These are phyloP conservation scores for Lavandula angustifolia DNA, from an alignment of 257 asterid genomes.

Conservation along the genomic window DNA sequence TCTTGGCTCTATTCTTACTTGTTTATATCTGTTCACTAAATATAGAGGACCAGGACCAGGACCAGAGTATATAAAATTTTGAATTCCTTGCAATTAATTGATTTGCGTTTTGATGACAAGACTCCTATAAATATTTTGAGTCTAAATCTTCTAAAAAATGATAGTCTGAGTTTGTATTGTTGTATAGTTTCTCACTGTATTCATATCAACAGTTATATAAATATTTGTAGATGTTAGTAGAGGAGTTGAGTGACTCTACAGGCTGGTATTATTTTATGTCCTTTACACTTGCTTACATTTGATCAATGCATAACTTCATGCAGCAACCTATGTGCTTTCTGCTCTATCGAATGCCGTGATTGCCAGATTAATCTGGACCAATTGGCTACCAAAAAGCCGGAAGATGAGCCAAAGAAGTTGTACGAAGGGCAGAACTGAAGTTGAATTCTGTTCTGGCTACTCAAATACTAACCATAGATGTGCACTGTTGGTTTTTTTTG, in stretches of 20 bases:
- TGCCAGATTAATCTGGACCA: conserved; percentile 47
- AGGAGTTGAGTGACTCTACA: no score
- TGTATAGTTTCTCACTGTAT: neutral
- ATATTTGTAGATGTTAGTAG: neutral
- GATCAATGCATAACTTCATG: conserved; percentile 28
- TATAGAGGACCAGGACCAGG: no score
- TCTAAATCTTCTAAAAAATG: neutral
- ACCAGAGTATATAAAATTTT: neutral
- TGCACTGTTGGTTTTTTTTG: conserved; percentile 39
- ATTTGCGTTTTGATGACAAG: conserved; percentile 8
- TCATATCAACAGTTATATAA: neutral
- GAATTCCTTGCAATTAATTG: conserved; percentile 18
- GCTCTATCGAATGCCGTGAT: conserved; percentile 57
- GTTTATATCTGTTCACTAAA: conserved; percentile 28
- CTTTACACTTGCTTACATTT: conserved; percentile 15
- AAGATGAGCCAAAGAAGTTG: conserved; percentile 23
- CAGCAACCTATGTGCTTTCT: conserved; percentile 64
- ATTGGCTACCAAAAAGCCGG: conserved; percentile 29
- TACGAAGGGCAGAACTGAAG: conserved; percentile 26
- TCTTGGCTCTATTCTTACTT: conserved; percentile 8
- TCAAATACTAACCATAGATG: conserved; percentile 30
- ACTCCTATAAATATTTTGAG: neutral
- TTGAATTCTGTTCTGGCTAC: conserved; percentile 23
- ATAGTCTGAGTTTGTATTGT: neutral
- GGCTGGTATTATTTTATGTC: no score